Evolutionary conservation across 1,284 basidiomycete species (phyloP).

Genomic region (Cystobasidium pallidum): DNA sequence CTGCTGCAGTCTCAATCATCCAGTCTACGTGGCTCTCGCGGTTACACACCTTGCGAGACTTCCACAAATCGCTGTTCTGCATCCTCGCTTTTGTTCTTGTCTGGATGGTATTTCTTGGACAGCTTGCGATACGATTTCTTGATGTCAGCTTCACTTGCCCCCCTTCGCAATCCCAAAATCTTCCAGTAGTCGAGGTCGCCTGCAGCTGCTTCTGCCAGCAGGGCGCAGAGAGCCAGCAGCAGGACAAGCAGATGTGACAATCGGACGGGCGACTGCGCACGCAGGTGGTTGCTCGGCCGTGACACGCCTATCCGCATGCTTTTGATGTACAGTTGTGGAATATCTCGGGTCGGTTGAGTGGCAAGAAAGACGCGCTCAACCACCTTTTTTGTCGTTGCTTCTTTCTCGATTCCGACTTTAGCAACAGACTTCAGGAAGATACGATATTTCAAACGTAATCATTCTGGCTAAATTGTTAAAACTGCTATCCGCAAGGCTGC

Average conservation of each 20-base stretch:
- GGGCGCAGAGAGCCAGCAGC: conserved; percentile 26
- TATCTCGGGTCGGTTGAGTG: not conserved
- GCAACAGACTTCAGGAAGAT: too few relatives aligned
- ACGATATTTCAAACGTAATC: too few relatives aligned
- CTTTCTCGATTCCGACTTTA: too few relatives aligned
- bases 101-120: conserved; percentile 86
- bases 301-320: conserved; percentile 8
- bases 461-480: too few relatives aligned
- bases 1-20: conserved; percentile 1
- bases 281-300: conserved; percentile 5
- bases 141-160: conserved; percentile 83
- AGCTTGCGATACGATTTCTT: conserved; percentile 83
- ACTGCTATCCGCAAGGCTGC: too few relatives aligned
- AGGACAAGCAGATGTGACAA: conserved; percentile 31
- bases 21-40: not conserved
- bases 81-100: conserved; percentile 79
- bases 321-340: not conserved
- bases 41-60: conserved; percentile 73
- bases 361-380: conserved; percentile 6
- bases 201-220: conserved; percentile 25
- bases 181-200: conserved; percentile 55
- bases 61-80: conserved; percentile 86
- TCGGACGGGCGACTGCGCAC: not conserved
- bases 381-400: too few relatives aligned
- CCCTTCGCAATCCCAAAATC: conserved; percentile 64